Percentiles rank a stretch among this genome's conserved stretches.
Conservation (phyloP, 805 yeast species). For the Ogataea kodamae region DNA sequence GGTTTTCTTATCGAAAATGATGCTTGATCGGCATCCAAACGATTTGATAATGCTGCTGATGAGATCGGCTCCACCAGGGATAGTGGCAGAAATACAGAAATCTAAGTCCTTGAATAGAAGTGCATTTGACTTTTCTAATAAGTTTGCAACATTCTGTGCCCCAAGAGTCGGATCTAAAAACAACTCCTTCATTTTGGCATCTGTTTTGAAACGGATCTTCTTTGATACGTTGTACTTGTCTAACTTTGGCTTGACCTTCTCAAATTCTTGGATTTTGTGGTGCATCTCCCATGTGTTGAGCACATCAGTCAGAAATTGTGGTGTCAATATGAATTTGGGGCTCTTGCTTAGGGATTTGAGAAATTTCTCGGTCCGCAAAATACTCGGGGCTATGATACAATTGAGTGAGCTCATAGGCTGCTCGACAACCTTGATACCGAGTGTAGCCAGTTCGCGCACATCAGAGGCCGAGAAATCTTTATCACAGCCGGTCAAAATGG, state of each 20-base stretch:
- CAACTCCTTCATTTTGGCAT: constrained; percentile 28
- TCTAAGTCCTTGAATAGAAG: constrained; percentile 44
- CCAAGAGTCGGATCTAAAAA: constrained; percentile 29
- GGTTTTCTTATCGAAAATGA: constrained; percentile 19
- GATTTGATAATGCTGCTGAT: constrained; percentile 54
- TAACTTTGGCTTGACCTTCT: constrained; percentile 25
- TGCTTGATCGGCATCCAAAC: constrained; percentile 45
- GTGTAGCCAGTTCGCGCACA: constrained; percentile 36
- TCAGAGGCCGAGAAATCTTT: constrained; percentile 43
- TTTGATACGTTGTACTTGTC: constrained; percentile 27
- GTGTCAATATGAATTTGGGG: constrained; percentile 51
- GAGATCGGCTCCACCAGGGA: constrained; percentile 58
- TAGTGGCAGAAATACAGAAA: constrained; percentile 53
- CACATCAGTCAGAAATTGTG: constrained; percentile 49
- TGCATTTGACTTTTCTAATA: constrained; percentile 23
- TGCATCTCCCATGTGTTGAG: constrained; percentile 34
- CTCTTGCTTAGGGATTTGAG: constrained; percentile 61
- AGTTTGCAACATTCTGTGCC: constrained; percentile 16
- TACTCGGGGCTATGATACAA: constrained; percentile 70
- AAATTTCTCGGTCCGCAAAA: constrained; percentile 86
- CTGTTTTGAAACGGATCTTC: constrained; percentile 33
- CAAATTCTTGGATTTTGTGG: constrained; percentile 26
- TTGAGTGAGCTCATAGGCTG: constrained; percentile 41
- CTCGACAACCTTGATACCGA: constrained; percentile 54
- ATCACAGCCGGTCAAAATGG: constrained; percentile 67